Evolutionary conservation across 805 yeast genomes (phyloP), one percentile per base, ranked within the genome.

Genomic region (Barnettozyma botsteinii): DNA sequence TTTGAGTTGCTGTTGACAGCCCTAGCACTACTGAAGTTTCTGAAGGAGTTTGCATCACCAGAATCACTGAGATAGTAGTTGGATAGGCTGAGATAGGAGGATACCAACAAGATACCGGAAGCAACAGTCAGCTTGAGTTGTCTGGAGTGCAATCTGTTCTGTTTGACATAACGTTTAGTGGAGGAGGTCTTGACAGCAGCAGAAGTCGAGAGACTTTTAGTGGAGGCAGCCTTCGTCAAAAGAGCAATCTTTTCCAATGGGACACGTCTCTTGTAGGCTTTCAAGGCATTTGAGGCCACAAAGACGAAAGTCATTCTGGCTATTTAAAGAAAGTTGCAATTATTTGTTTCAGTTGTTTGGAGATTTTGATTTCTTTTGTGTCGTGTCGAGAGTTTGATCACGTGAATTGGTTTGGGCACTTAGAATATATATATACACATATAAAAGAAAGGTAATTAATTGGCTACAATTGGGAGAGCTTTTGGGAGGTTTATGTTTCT

Each of bases 41-140:
- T 48, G 9, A 52, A 50, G 3, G 53, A 42, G 15, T 44, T 39
- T 13, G 49, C 17, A 20, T 45, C 48, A 15, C 60, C 59, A 24
- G 56, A 41, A 28, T 57, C 61, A 35, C 50, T 45, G 14, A 51
- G 40, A 26, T 51, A 47, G 33, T 53, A 55, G 8, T 43, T 42
- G 15, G 56, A 52, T 1, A 59, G 23, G 1, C 59, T 47, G 19
- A 53, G 21, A 31, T 56, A 59, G 2, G 61, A 51, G 5, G 61
- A 52, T 4, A 59, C 56, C 11, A 57, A 39, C 5, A 59, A 30
- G 3, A 56, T 35, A 0, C 61, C 60, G 0, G 59, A 48, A 1
- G 72, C 55, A 6, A 55, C 33, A 10, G 58, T 53, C 5, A 56
- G 43, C 29, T 51, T 55, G 17, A 52, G 21, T 13, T 51, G 56